phyloP scores from a whole-genome alignment of 2,329 filamentous ascomycete species.

The Cladophialophora immunda region DNA sequence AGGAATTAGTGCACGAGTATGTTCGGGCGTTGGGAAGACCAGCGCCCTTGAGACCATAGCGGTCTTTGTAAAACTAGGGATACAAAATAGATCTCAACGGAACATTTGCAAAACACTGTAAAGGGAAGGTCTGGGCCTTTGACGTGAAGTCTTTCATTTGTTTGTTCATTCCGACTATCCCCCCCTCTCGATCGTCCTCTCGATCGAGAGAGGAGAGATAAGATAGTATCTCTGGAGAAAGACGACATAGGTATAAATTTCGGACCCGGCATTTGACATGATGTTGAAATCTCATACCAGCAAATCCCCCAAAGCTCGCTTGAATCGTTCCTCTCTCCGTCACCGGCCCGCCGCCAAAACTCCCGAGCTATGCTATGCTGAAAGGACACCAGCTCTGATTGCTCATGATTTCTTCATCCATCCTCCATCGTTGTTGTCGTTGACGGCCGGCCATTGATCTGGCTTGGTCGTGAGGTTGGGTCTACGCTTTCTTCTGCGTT shows the following conservation, averaged over 20 bases:
- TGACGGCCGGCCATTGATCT: not conserved
- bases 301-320: too few relatives aligned
- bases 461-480: not conserved
- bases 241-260: too few relatives aligned
- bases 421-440: not conserved
- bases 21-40: constrained; percentile 18
- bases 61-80: constrained; percentile 24
- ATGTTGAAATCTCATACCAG: too few relatives aligned
- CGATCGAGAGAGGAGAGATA: not conserved
- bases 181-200: too few relatives aligned
- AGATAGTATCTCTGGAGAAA: not conserved
- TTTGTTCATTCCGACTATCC: too few relatives aligned
- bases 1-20: constrained; percentile 37
- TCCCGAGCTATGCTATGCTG: too few relatives aligned
- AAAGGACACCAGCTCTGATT: too few relatives aligned
- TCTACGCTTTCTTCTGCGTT: not conserved
- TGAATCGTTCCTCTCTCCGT: too few relatives aligned
- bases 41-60: constrained; percentile 17
- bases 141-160: too few relatives aligned
- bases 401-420: too few relatives aligned
- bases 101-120: not conserved
- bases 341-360: too few relatives aligned
- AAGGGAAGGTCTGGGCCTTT: not conserved
- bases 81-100: not conserved
- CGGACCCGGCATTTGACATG: too few relatives aligned